Evolutionary conservation across 2,329 filamentous ascomycete species (phyloP).

Genomic region (Arachnomyces sp.): DNA sequence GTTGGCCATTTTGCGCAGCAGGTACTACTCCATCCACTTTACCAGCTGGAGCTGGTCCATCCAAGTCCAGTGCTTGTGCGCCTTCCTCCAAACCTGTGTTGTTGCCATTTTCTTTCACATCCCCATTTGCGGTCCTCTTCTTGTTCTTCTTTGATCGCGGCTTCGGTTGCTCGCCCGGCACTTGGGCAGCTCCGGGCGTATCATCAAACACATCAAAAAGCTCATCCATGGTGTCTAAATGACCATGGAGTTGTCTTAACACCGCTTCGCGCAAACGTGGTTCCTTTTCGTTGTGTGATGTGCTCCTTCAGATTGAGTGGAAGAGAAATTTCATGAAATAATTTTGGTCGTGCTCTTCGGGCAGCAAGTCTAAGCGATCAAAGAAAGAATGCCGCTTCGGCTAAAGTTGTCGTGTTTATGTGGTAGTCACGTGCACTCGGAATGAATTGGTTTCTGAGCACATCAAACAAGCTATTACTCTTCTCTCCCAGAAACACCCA

Average conservation of each 20-base stretch:
- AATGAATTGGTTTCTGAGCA: no score
- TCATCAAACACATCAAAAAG: constrained; percentile 78
- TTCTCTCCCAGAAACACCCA: no score
- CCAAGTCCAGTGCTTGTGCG: constrained; percentile 8
- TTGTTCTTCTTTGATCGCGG: constrained; percentile 58
- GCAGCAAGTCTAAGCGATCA: no score
- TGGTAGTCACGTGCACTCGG: no score
- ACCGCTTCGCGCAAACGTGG: no score
- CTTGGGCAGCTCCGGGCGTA: constrained; percentile 41
- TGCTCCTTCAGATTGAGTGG: neutral
- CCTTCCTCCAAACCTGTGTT: constrained; percentile 27
- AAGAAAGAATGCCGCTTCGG: neutral
- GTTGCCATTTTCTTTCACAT: constrained; percentile 45
- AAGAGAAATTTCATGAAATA: constrained; percentile 7
- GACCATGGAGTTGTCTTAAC: neutral
- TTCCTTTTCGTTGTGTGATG: no score
- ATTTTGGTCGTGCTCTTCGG: no score
- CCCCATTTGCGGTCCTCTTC: constrained; percentile 79
- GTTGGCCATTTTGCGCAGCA: constrained; percentile 26
- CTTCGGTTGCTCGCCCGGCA: constrained; percentile 27
- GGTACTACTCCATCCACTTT: constrained; percentile 5
- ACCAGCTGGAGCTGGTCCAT: constrained; percentile 1
- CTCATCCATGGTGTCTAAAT: constrained; percentile 54
- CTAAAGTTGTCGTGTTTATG: no score
- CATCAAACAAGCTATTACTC: no score